Evolutionary conservation across 441 rosid species (phyloP).

Genomic region (Euphorbia corollata): DNA sequence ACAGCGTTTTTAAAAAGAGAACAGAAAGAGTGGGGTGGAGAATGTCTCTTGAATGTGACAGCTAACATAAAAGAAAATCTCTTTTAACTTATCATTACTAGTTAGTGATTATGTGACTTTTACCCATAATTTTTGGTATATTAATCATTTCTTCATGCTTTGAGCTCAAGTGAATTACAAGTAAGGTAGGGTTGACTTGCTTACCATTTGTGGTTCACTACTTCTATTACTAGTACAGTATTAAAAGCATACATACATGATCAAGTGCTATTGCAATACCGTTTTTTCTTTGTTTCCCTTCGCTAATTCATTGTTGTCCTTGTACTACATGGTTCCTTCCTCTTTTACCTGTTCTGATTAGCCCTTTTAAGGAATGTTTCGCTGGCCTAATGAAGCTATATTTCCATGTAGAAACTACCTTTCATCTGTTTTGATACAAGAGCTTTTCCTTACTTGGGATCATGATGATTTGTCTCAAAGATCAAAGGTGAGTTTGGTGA

Average conservation of each 20-base stretch:
- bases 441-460: slow-evolving; percentile 94
- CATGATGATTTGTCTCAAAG: slow-evolving; percentile 95
- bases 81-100: neutral
- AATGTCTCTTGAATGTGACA: slow-evolving; percentile 1
- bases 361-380: slow-evolving; percentile 10
- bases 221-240: neutral
- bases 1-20: neutral
- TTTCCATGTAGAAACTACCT: slow-evolving; percentile 86
- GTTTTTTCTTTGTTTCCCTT: neutral
- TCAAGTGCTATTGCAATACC: neutral
- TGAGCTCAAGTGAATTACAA: neutral
- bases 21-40: neutral
- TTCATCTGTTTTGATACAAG: slow-evolving; percentile 91
- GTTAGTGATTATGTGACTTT: neutral
- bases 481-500: slow-evolving; percentile 56
- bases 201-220: neutral
- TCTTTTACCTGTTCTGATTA: neutral
- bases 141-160: neutral
- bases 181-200: neutral
- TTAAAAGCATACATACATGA: neutral
- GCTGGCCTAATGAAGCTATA: slow-evolving; percentile 22
- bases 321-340: neutral
- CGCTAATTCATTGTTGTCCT: neutral
- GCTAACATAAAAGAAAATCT: neutral
- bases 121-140: neutral